A percentile compares a stretch with the other conserved stretches of the same genome.
These are phyloP conservation scores for Trichocladium antarcticum DNA, from an alignment of 495 filamentous ascomycete species.

Conservation along the genomic window DNA sequence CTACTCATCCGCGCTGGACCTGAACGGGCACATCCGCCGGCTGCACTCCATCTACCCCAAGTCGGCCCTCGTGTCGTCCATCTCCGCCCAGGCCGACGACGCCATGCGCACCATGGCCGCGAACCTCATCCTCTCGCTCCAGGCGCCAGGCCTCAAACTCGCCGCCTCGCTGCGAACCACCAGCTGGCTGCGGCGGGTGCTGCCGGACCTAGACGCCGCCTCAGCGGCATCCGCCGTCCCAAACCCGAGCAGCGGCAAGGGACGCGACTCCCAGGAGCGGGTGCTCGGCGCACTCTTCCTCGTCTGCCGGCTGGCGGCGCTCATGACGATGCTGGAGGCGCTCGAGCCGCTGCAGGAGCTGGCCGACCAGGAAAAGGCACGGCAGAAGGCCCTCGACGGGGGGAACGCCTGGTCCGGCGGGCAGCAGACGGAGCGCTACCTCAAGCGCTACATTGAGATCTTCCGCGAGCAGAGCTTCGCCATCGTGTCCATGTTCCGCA, in stretches of 20 bases:
- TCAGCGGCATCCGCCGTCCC: conserved; percentile 5
- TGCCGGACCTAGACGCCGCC: conserved; percentile 54
- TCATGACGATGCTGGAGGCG: conserved; percentile 70
- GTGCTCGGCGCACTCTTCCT: conserved; percentile 74
- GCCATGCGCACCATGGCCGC: conserved; percentile 84
- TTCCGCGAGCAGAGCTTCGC: conserved; percentile 97
- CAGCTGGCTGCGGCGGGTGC: conserved; percentile 78
- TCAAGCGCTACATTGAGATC: conserved; percentile 95
- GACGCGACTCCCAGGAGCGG: conserved; percentile 45
- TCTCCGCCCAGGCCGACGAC: conserved; percentile 67
- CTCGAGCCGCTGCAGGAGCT: conserved; percentile 77
- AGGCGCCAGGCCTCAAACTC: conserved; percentile 69
- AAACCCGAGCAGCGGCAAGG: conserved; percentile 23
- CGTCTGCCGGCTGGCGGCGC: conserved; percentile 69
- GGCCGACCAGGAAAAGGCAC: conserved; percentile 71
- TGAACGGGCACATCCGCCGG: conserved; percentile 87
- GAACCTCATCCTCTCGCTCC: conserved; percentile 68
- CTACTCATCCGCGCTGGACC: conserved; percentile 82
- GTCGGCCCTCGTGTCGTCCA: conserved; percentile 60
- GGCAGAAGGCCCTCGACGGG: conserved; percentile 27
- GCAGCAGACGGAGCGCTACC: conserved; percentile 84
- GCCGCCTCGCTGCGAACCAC: conserved; percentile 86
- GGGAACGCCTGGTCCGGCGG: conserved; percentile 55
- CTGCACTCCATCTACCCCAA: conserved; percentile 72
- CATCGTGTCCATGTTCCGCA: conserved; percentile 83